Conservation (phyloP, 2,329 filamentous ascomycete species). For the Colletotrichum limetticola region DNA sequence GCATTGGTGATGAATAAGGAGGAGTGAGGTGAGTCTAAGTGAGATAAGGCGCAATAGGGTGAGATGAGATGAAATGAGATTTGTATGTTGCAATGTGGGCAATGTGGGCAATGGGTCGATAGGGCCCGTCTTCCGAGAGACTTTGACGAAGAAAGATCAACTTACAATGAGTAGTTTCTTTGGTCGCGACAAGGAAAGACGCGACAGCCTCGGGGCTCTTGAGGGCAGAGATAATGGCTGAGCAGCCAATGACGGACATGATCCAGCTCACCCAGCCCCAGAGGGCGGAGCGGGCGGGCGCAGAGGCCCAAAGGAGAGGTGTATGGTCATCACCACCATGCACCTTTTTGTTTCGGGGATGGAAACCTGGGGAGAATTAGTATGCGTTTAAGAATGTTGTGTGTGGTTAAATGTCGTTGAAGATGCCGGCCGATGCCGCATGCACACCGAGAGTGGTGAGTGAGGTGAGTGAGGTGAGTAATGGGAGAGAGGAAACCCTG, state of each 20-base stretch:
- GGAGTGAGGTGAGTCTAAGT: background rate
- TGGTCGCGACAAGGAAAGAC: conserved; percentile 23
- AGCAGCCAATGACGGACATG: conserved; percentile 52
- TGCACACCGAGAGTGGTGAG: conserved; percentile 7
- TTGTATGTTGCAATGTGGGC: too few species aligned
- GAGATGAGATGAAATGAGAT: background rate
- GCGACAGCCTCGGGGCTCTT: conserved; percentile 33
- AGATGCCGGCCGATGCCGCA: background rate
- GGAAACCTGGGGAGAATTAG: conserved; percentile 8
- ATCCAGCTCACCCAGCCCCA: conserved; percentile 55
- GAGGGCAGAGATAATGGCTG: conserved; percentile 42
- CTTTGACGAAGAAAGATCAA: conserved; percentile 24
- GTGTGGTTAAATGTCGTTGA: background rate
- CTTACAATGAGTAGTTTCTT: conserved; percentile 15
- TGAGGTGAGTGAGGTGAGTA: background rate
- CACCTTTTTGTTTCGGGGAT: conserved; percentile 34
- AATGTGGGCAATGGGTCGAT: conserved; percentile 14
- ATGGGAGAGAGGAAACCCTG: background rate
- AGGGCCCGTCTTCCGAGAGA: too few species aligned
- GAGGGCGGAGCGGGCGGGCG: conserved; percentile 41
- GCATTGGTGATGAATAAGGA: background rate
- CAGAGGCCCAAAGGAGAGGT: conserved; percentile 43
- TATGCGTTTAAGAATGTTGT: background rate
- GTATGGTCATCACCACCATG: conserved; percentile 54
- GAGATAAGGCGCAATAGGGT: background rate